Evolutionary conservation across 257 asterid genomes (phyloP), one percentile per base, ranked within the genome.

Genomic region (Jacaranda copaia): DNA sequence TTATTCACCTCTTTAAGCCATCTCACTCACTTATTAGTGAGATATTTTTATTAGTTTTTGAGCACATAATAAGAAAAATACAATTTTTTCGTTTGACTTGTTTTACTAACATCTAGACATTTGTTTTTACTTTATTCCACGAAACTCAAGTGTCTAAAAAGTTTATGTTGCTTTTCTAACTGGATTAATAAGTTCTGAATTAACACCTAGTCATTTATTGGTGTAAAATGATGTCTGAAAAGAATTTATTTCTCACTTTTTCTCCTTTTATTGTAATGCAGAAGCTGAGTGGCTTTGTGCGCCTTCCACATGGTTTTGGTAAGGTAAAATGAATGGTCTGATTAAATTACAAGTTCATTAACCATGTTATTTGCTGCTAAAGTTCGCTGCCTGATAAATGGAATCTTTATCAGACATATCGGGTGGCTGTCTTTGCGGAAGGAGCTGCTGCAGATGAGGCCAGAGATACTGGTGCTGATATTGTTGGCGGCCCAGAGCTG

Each of bases 381-480:
- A 77, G 32, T 61, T 68, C 57, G 69, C 52, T 76, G 53, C 72
- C 81, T 84, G 76, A 85, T 85, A 45, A 75, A 58, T 71, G 35
- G 55, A 52, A 76, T 74, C 53, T 70, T 61, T 79, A 51, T 80
- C 84, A 95, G 99, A 84, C 89, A 70, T 86, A 83, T 77, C 83
- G 91, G 42, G 94, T 95, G 77, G 94, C 94, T 87, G 98, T 88
- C 75, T 95, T 95, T 87, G 99, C 99, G 60, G 99, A 95, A 87
- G 99, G 99, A 83, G 90, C 96, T 82, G 94, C 93, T 73, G 99
- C 97, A 76, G 97, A 87, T 77, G 98, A 95, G 81, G 99, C 99
- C 69, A 89, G 92, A 81, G 97, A 86, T 14, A 96, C 99, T 6
- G 98, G 99, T 71, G 99, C 99, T 60, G 91, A 92, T 78, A 73